These are phyloP conservation scores for Spergularia marina DNA, from an alignment of 148 eudicot genomes.

Conservation along the genomic window DNA sequence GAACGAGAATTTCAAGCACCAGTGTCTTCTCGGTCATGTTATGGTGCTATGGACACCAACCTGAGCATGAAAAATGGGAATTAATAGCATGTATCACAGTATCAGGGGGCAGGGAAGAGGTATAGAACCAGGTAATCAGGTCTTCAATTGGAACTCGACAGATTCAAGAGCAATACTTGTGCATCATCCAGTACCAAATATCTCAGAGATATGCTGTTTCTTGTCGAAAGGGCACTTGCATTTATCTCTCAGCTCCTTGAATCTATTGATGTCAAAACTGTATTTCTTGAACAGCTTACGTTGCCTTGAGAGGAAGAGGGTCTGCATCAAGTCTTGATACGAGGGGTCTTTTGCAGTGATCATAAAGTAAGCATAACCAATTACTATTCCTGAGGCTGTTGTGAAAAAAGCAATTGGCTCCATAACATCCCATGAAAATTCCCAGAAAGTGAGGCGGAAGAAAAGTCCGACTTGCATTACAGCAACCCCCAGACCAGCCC, in stretches of 20 bases:
- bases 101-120: neutral
- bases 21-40: neutral
- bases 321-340: conserved; percentile 79
- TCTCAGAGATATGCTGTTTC: conserved; percentile 32
- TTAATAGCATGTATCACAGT: neutral
- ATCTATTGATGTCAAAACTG: conserved; percentile 56
- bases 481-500: conserved; percentile 73
- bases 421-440: conserved; percentile 97
- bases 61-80: conserved; percentile 9
- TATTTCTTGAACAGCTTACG: conserved; percentile 78
- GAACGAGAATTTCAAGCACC: conserved; percentile 1
- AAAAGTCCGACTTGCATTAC: conserved; percentile 70
- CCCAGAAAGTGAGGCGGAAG: conserved; percentile 95
- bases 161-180: conserved; percentile 23
- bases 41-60: neutral
- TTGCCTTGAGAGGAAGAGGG: conserved; percentile 77
- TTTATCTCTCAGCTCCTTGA: conserved; percentile 57
- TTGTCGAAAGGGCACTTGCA: conserved; percentile 57
- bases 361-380: conserved; percentile 81
- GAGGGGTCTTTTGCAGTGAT: conserved; percentile 80
- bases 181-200: conserved; percentile 40
- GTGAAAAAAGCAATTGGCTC: conserved; percentile 90
- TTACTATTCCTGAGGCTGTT: conserved; percentile 62
- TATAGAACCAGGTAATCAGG: neutral
- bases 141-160: neutral